phyloP scores from a whole-genome alignment of 129 eudicot species.

The Ambrosia artemisiifolia region DNA sequence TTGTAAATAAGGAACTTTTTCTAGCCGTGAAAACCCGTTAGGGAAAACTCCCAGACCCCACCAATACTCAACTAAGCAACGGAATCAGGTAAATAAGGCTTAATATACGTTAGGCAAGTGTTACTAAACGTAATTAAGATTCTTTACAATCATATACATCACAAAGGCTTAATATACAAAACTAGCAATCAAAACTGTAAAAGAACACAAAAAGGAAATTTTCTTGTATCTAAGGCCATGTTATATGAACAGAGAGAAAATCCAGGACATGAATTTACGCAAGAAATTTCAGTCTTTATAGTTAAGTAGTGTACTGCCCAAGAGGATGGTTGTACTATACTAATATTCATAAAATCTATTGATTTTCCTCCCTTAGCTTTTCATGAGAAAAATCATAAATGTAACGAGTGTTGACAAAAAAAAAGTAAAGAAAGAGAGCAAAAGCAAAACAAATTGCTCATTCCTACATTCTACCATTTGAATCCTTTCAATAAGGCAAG shows the following conservation, averaged over 20 bases:
- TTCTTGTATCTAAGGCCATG: constrained; percentile 1
- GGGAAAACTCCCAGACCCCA: neutral
- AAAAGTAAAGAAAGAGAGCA: neutral
- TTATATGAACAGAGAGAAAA: neutral
- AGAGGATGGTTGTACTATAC: neutral
- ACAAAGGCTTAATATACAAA: neutral
- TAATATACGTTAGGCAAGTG: neutral
- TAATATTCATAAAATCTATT: neutral
- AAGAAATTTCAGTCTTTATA: neutral
- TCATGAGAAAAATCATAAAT: neutral
- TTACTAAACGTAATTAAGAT: neutral
- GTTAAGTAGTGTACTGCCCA: constrained; percentile 1
- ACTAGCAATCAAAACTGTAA: neutral
- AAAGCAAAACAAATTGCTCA: neutral
- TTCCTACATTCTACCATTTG: constrained; percentile 9
- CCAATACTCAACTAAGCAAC: neutral
- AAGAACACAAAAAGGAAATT: neutral
- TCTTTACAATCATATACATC: neutral
- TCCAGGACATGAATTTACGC: neutral
- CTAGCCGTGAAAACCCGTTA: neutral
- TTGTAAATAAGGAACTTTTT: neutral
- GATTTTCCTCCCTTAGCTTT: neutral
- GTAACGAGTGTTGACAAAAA: neutral
- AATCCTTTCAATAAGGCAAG: neutral
- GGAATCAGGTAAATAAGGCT: neutral